A percentile compares a stretch with the other conserved stretches of the same genome.
phyloP scores from a whole-genome alignment of 768 basidiomycete species.

The Astraeus odoratus region DNA sequence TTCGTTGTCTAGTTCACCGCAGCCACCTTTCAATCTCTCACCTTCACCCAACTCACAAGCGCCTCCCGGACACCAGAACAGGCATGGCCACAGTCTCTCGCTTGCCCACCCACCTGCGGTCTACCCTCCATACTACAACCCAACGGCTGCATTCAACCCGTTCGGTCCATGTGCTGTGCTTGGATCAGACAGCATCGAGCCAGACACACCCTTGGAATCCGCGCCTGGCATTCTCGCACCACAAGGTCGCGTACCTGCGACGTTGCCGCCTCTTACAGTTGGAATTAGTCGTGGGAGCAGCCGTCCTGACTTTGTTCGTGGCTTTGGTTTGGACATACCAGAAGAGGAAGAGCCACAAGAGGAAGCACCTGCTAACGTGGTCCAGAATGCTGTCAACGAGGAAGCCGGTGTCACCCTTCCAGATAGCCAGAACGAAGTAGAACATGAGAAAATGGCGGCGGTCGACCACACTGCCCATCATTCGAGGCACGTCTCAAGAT shows the following conservation, averaged over 20 bases:
- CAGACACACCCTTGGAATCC: slow-evolving; percentile 19
- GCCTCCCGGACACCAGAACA: slow-evolving; percentile 38
- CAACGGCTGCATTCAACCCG: slow-evolving; percentile 48
- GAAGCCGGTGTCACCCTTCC: slow-evolving; percentile 20
- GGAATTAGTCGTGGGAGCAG: slow-evolving; percentile 38
- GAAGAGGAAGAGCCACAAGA: slow-evolving; percentile 66
- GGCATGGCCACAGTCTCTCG: slow-evolving; percentile 71
- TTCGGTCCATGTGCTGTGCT: slow-evolving; percentile 54
- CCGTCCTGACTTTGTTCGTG: slow-evolving; percentile 67
- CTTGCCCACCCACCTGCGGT: slow-evolving; percentile 47
- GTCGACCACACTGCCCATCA: slow-evolving; percentile 47
- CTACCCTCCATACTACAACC: slow-evolving; percentile 29
- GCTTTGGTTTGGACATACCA: slow-evolving; percentile 76
- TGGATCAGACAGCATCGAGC: slow-evolving; percentile 42
- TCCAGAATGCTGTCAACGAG: slow-evolving; percentile 34
- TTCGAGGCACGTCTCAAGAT: slow-evolving; percentile 61
- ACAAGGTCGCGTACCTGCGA: slow-evolving; percentile 47
- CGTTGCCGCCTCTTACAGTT: slow-evolving; percentile 39
- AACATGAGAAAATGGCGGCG: slow-evolving; percentile 39
- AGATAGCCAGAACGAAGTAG: slow-evolving; percentile 21
- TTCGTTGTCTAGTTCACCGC: slow-evolving; percentile 61
- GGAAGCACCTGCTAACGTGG: slow-evolving; percentile 22
- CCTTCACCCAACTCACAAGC: slow-evolving; percentile 43
- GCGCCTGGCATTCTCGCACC: slow-evolving; percentile 41
- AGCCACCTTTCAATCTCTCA: slow-evolving; percentile 45